phyloP scores from a whole-genome alignment of 192 early-diverging fungal species.

The Diversispora eburnea region DNA sequence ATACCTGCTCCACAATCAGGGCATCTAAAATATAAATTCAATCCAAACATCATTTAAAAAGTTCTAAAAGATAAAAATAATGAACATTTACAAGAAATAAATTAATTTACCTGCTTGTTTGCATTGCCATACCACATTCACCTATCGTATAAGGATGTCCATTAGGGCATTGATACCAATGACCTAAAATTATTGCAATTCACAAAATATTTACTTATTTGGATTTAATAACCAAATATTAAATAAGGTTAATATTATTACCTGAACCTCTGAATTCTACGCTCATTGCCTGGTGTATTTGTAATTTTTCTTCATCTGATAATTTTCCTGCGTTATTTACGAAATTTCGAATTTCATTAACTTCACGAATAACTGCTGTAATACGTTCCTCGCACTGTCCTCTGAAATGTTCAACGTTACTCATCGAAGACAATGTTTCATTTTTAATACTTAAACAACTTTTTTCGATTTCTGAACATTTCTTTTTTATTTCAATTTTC shows the following conservation, averaged over 20 bases:
- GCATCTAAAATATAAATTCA: background rate
- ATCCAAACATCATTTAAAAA: background rate
- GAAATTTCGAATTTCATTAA: background rate
- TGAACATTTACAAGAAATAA: too few relatives aligned
- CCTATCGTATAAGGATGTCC: slow-evolving; percentile 27
- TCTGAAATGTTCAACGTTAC: background rate
- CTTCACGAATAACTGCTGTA: background rate
- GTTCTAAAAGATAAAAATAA: background rate
- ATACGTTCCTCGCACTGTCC: slow-evolving; percentile 7
- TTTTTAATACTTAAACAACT: background rate
- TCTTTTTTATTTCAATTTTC: background rate
- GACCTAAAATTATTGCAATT: background rate
- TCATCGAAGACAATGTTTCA: background rate
- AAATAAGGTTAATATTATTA: background rate
- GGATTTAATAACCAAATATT: slow-evolving; percentile 17
- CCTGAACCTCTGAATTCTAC: slow-evolving; percentile 13
- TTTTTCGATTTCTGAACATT: background rate
- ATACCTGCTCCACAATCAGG: slow-evolving; percentile 9
- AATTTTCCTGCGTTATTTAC: background rate
- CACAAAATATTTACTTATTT: slow-evolving; percentile 18
- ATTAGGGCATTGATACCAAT: slow-evolving; percentile 28
- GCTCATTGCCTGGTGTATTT: slow-evolving; percentile 16
- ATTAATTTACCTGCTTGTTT: background rate
- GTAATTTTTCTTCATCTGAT: slow-evolving; percentile 8
- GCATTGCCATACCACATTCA: slow-evolving; percentile 18